These are phyloP conservation scores for Sporothrix curviconia DNA, from an alignment of 2,329 filamentous ascomycete genomes.

Conservation along the genomic window DNA sequence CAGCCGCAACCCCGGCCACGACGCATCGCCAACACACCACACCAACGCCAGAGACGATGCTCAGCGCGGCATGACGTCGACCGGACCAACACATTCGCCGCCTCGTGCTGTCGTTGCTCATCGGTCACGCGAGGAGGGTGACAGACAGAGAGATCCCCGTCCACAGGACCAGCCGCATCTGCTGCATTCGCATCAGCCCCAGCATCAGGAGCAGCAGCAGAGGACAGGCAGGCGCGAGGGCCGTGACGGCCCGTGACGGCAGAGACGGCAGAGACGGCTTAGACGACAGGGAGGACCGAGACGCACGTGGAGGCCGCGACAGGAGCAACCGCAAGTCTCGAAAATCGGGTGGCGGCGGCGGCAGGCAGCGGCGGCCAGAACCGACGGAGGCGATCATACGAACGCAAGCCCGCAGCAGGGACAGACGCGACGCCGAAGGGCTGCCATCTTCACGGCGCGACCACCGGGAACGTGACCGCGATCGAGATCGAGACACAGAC, in stretches of 20 bases:
- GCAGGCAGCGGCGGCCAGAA: conserved; percentile 19
- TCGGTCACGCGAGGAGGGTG: conserved; percentile 19
- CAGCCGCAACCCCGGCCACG: conserved; percentile 29
- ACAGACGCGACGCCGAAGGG: conserved; percentile 21
- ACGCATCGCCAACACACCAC: conserved; percentile 17
- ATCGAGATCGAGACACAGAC: conserved; percentile 20
- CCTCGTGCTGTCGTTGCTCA: conserved; percentile 25
- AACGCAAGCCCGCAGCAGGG: conserved; percentile 28
- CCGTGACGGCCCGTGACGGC: neutral
- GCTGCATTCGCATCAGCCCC: conserved; percentile 18
- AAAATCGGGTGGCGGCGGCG: conserved; percentile 18
- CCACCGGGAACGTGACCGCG: conserved; percentile 22
- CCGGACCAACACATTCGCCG: conserved; percentile 22
- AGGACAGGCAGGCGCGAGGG: conserved; percentile 12
- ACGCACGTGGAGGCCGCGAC: conserved; percentile 3
- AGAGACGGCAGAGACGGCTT: neutral
- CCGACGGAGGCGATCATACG: conserved; percentile 23
- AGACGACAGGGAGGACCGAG: neutral
- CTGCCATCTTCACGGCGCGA: neutral
- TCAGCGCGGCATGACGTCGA: conserved; percentile 30
- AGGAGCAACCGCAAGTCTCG: conserved; percentile 17
- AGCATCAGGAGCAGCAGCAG: conserved; percentile 1
- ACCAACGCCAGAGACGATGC: conserved; percentile 31
- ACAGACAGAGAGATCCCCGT: conserved; percentile 20
- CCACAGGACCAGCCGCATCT: conserved; percentile 18